Evolutionary conservation across 2,329 filamentous ascomycete genomes (phyloP).

Genomic region (Coleophoma crateriformis): DNA sequence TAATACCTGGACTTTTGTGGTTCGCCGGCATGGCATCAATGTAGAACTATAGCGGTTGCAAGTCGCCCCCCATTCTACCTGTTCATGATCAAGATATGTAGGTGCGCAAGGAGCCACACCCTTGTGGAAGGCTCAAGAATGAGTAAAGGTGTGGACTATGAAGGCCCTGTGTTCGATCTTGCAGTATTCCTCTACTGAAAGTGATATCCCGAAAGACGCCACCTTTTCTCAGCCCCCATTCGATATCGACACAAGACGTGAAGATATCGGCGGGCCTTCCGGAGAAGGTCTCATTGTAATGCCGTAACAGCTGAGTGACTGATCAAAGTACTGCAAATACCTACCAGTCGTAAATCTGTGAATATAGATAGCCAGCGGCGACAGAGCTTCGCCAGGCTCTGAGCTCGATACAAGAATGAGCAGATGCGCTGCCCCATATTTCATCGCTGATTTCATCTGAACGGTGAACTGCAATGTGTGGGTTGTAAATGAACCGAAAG

Average conservation of each 20-base stretch:
- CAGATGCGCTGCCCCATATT: no score
- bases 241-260: conserved; percentile 39
- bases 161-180: conserved; percentile 41
- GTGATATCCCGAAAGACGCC: conserved; percentile 23
- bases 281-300: conserved; percentile 35
- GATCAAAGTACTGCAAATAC: conserved; percentile 27
- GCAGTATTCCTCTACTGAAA: conserved; percentile 35
- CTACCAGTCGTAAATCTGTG: not conserved
- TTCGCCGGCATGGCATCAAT: no score
- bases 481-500: no score
- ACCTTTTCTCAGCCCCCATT: conserved; percentile 33
- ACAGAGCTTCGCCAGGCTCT: not conserved
- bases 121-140: conserved; percentile 34
- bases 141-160: conserved; percentile 48
- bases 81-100: conserved; percentile 27
- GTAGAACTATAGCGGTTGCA: no score
- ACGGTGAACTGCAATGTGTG: no score
- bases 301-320: conserved; percentile 39
- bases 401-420: not conserved
- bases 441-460: no score
- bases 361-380: not conserved
- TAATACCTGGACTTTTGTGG: no score
- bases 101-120: conserved; percentile 48
- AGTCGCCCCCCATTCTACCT: no score
- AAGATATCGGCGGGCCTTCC: conserved; percentile 35